Percentiles rank a stretch among this genome's conserved stretches.
Evolutionary conservation across 2,329 filamentous ascomycete species (phyloP).

Genomic region (Phialophora verrucosa): DNA sequence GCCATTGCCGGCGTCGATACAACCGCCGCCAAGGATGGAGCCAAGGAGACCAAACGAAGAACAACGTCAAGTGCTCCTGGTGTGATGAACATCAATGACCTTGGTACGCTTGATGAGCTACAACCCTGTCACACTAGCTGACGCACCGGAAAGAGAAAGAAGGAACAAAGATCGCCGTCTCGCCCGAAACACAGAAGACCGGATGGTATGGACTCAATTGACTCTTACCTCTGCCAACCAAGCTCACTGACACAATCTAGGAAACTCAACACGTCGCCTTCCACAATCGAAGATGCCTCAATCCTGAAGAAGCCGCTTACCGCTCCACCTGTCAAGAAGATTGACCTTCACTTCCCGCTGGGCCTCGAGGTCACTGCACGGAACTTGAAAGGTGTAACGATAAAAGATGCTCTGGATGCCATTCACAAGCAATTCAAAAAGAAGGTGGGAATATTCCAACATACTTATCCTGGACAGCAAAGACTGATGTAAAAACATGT

Average conservation of each 20-base stretch:
- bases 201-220: constrained; percentile 71
- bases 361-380: constrained; percentile 86
- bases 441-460: constrained; percentile 67
- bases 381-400: constrained; percentile 92
- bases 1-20: constrained; percentile 79
- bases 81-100: constrained; percentile 81
- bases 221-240: not conserved
- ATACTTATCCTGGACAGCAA: not conserved
- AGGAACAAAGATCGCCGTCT: constrained; percentile 72
- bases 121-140: constrained; percentile 15
- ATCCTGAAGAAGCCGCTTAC: constrained; percentile 81
- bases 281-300: constrained; percentile 79
- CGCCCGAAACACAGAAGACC: constrained; percentile 82
- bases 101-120: constrained; percentile 66
- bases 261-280: constrained; percentile 90
- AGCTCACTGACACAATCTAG: constrained; percentile 53
- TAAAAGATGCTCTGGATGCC: constrained; percentile 94
- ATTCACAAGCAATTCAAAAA: constrained; percentile 98
- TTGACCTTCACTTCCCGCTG: constrained; percentile 88
- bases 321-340: constrained; percentile 85
- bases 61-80: constrained; percentile 74
- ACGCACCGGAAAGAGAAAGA: constrained; percentile 66
- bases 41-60: constrained; percentile 59
- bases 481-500: constrained; percentile 31
- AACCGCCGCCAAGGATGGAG: constrained; percentile 65